Evolutionary conservation across 805 yeast species (phyloP), one percentile per base, ranked within the genome.

Genomic region (Starmerella roubikii): DNA sequence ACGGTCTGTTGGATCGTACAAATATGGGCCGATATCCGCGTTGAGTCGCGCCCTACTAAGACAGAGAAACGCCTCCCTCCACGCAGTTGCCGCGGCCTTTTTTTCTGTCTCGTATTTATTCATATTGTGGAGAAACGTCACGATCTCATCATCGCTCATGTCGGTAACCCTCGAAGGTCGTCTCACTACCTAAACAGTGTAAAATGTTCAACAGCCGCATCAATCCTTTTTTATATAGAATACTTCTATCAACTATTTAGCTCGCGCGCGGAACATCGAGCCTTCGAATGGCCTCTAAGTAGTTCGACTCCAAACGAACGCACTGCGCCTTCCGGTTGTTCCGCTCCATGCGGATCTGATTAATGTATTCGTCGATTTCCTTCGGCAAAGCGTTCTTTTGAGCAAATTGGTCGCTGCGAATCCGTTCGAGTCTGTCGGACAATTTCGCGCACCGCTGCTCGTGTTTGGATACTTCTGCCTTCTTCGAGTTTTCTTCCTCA

Each of bases 21-120:
- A 23, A 15, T 29, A 19, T 15, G 26, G 3, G 6, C 34, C 21
- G 12, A 46, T 17, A 3, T 33, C 41, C 3, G 13, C 16, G 9
- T 25, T 17, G 18, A 38, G 42, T n/a, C 41, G 36, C 17, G 50
- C 48, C 11, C 28, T 25, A 16, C 48, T 38, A 16, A 50, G 39
- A 3, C 31, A 19, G 6, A 50, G 28, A 29, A 37, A 50, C 11
- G 46, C 54, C 2, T n/a, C 17, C 5, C 37, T 24, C 53, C 53
- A 50, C 18, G 22, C 11, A 15, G 23, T 5, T 1, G 38, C 30
- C 9, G 50, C 44, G 3, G 17, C 38, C 6, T 16, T 3, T 15
- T 45, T 44, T 15, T 15, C 25, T 7, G 23, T n/a, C 24, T 36
- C 36, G 39, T 49, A 49, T 23, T 22, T 32, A 27, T 32, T 41